Conservation (phyloP, 768 basidiomycete species). For the Mycena alexandri region DNA sequence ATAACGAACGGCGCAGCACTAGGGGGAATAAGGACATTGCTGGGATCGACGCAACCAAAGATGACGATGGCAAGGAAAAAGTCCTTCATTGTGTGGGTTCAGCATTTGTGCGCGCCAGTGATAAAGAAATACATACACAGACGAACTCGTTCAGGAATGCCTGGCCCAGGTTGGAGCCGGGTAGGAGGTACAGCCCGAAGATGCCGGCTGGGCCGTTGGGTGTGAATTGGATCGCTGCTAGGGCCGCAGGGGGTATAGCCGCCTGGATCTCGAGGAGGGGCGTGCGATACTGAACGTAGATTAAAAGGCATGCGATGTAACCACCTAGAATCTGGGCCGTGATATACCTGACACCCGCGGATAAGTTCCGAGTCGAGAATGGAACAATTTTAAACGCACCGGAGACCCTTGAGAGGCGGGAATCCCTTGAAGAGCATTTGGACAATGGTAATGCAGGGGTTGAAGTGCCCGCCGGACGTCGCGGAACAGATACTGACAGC, state of each 20-base stretch:
- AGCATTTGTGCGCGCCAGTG: not conserved
- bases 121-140: slow-evolving; percentile 52
- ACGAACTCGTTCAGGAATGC: slow-evolving; percentile 71
- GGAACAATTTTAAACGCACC: slow-evolving; percentile 49
- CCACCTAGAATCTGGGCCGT: slow-evolving; percentile 74
- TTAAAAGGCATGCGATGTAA: slow-evolving; percentile 69
- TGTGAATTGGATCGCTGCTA: slow-evolving; percentile 48
- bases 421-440: slow-evolving; percentile 67
- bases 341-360: slow-evolving; percentile 63
- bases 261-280: slow-evolving; percentile 55
- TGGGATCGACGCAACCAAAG: slow-evolving; percentile 68
- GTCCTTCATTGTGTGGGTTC: slow-evolving; percentile 46
- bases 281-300: slow-evolving; percentile 73
- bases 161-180: slow-evolving; percentile 58
- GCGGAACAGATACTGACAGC: slow-evolving; percentile 65
- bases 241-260: slow-evolving; percentile 42
- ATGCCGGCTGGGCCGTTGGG: slow-evolving; percentile 64
- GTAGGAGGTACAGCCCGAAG: slow-evolving; percentile 62
- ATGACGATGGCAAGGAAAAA: slow-evolving; percentile 64
- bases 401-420: slow-evolving; percentile 62
- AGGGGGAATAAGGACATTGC: slow-evolving; percentile 70
- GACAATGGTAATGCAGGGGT: slow-evolving; percentile 71
- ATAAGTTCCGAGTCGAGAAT: not conserved
- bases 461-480: slow-evolving; percentile 76
- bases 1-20: slow-evolving; percentile 64